Base-by-base conservation (phyloP, 371 early-diverging fungal species). In the Basidiobolus meristosporus region DNA sequence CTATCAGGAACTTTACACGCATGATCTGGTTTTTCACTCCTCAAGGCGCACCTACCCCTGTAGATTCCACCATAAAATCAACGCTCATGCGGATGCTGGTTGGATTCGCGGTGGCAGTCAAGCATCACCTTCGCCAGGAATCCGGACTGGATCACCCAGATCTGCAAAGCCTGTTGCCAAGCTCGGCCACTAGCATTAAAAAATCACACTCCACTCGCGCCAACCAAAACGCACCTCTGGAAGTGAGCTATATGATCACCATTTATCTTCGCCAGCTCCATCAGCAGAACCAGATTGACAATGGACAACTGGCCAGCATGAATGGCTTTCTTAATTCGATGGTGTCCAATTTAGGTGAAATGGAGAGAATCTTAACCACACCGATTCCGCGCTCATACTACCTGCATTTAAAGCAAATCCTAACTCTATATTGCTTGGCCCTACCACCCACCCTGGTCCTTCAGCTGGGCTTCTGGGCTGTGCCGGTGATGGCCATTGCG, bases 301-400 rank as follows among this genome's bases (percentile, higher is more conserved):
- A 50, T 16, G 48, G 61, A 0, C 31, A 49, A 19, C 21, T 50
- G 37, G 59, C 53, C 12, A 39, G 51, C 41, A 42, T 59, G 42
- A 46, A 51, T 40, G 50, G 45, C 15, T 38, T 48, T 15, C 20
- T 65, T 7, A 60, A 52, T 43, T 35, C 46, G 17, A 26, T 65
- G 46, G 41, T 54, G 15, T 60, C 60, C 31, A 62, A 61, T 23
- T 38, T 65, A 7, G 57, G 61, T 16, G 57, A 59, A 2, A 77
- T 81, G 43, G 83, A 85, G 56, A 64, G 89, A 20, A 80, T 88
- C 43, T 48, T 77, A 18, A 61, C 63, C 21, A 74, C 81, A 10
- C 89, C 89, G 6, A 78, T 86, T 46, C 89, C 89, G 2, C 43
- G 75, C 36, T 84, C 85, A 7, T 88, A 88, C 46, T 59, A 65